These are phyloP conservation scores for Lomentospora prolificans DNA, from an alignment of 2,329 filamentous ascomycete genomes.

Conservation along the genomic window DNA sequence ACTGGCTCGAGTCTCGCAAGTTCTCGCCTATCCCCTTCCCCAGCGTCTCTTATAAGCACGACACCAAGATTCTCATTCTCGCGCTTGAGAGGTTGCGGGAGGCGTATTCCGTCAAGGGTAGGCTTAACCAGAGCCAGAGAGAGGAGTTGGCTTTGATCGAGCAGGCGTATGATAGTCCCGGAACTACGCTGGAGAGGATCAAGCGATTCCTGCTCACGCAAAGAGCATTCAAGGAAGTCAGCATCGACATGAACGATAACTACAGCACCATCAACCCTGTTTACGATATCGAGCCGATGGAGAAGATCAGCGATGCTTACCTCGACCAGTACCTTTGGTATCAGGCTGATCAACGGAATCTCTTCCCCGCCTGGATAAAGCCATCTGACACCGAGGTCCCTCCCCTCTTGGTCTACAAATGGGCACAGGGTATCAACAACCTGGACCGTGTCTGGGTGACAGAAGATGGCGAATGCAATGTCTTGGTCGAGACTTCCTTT, in stretches of 20 bases:
- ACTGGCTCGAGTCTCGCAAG: constrained; percentile 97
- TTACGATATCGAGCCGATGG: constrained; percentile 96
- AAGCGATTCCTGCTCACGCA: constrained; percentile 97
- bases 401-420: constrained; percentile 90
- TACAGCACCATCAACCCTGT: constrained; percentile 99
- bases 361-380: constrained; percentile 99
- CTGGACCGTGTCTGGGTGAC: constrained; percentile 91
- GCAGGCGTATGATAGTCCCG: constrained; percentile 95
- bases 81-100: constrained; percentile 88
- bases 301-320: constrained; percentile 98
- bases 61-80: constrained; percentile 96
- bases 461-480: constrained; percentile 89
- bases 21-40: constrained; percentile 98
- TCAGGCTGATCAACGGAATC: constrained; percentile 90
- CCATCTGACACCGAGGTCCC: constrained; percentile 97
- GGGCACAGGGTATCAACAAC: constrained; percentile 99
- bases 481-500: constrained; percentile 95
- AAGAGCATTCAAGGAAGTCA: constrained; percentile 97
- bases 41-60: constrained; percentile 97
- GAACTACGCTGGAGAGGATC: constrained; percentile 89
- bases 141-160: constrained; percentile 95
- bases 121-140: constrained; percentile 93
- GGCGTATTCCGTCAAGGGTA: constrained; percentile 94
- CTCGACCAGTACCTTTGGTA: constrained; percentile 99
- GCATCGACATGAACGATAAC: constrained; percentile 99